Conservation (phyloP, 495 filamentous ascomycete genomes). For the Penicillium ochrochloron region DNA sequence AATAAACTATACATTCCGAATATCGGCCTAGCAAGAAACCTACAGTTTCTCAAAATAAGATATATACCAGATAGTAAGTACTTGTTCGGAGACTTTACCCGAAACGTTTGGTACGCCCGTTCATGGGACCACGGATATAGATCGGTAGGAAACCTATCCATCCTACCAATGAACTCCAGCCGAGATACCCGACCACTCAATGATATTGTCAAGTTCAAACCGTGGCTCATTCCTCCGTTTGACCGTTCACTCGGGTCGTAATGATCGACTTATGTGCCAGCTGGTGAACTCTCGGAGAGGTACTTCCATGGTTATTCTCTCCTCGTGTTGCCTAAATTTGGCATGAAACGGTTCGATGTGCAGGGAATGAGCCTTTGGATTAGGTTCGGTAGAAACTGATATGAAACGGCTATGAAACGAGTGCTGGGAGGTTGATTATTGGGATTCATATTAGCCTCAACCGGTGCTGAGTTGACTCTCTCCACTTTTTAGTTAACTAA, state of each 20-base stretch:
- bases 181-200: background rate
- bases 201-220: background rate
- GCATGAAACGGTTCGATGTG: background rate
- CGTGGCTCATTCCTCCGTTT: constrained; percentile 2
- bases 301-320: background rate
- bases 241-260: background rate
- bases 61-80: background rate
- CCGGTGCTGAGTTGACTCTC: background rate
- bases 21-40: background rate
- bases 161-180: background rate
- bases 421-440: background rate
- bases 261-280: background rate
- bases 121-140: background rate
- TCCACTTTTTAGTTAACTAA: background rate
- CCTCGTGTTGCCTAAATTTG: background rate
- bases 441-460: background rate
- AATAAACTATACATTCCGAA: background rate
- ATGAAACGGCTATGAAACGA: background rate
- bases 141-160: background rate
- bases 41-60: too few species aligned
- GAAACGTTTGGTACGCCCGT: background rate
- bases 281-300: background rate
- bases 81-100: background rate
- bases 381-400: background rate
- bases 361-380: background rate